Evolutionary conservation across 1,139 yeast species (phyloP), one percentile per base, ranked within the genome.

Genomic region (Arxiozyma telluris): DNA sequence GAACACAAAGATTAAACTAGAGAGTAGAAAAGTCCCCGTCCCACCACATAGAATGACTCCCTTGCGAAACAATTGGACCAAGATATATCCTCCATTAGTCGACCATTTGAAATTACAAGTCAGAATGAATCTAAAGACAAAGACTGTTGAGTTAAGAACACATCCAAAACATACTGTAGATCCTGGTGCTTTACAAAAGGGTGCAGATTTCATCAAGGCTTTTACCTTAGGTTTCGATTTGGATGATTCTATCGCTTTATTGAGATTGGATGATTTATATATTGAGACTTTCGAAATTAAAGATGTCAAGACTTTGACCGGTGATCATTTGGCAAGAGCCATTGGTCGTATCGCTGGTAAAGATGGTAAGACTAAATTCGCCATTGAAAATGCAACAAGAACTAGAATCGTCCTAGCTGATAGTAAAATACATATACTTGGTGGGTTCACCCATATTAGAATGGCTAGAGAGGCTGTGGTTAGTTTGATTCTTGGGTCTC

Each of bases 341-440:
- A 93, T 93, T 69, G 99, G 98, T 65, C 90, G 99, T 79, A 93
- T 93, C 71, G 98, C 98, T 25, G 99, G 99, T 71, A 94, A 93
- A 69, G 99, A 93, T 69, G 99, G 99, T 67, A 91, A 91, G 73
- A 93, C 98, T 58, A 93, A 93, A 74, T 93, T 91, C 71, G 97
- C 98, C 42, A 93, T 93, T 66, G 99, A 93, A 73, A 93, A 93
- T 68, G 98, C 98, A 25, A 91, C 98, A 39, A 82, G 98, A 75
- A 93, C 99, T 17, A 85, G 99, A 77, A 91, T 93, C 50, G 99
- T 93, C 22, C 78, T 93, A 63, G 99, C 99, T 0, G 98, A 93
- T 71, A 83, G 95, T 49, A 93, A 91, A 71, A 91, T 93, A 64
- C 98, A 93, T 71, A 93, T 93, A 57, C 78, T 93, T 57, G 99